Evolutionary conservation across 192 early-diverging fungal genomes (phyloP), one percentile per base, ranked within the genome.

Genomic region (Pecoramyces ruminantium): DNA sequence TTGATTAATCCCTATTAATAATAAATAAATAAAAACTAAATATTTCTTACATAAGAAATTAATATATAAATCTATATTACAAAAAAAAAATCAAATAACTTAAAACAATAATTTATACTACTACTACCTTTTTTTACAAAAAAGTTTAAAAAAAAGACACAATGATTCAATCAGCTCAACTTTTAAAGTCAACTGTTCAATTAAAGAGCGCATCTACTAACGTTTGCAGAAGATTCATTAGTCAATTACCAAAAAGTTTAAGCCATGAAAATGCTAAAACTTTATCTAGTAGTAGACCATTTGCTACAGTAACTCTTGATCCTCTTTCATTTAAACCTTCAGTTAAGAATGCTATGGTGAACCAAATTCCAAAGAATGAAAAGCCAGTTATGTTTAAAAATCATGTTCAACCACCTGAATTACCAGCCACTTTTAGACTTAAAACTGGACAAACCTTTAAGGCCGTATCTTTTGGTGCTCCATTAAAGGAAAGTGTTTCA

Each of bases 401-500:
- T 67, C 51, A 67, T n/a, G 18, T 67, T 67, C 51, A 88, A 30
- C 87, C 89, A 29, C 85, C 87, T 2, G 38, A 83, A 28, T 83
- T 86, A 29, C 89, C 92, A 29, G 93, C 92, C 77, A 84, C 88
- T 0, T 88, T 98, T 80, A 93, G 92, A 84, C 86, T 98, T 78
- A 89, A 92, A 80, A 85, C 93, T 8, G 96, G 96, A 80, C 89
- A 95, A 85, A 85, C 90, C 18, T 98, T 97, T 81, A 87, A 89
- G 12, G 96, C 94, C 58, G 90, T 88, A 6, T 96, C 95, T 6
- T 98, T 97, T 83, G 97, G 97, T 77, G 94, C 95, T 0, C 84
- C 93, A 15, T 30, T 86, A 29, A 78, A 78, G 15, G 82, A 84
- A 13, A 84, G 89, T 21, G 88, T 95, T 79, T 84, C 86, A 27